Conservation (phyloP, 768 basidiomycete genomes). For the Agrocybe praecox region DNA sequence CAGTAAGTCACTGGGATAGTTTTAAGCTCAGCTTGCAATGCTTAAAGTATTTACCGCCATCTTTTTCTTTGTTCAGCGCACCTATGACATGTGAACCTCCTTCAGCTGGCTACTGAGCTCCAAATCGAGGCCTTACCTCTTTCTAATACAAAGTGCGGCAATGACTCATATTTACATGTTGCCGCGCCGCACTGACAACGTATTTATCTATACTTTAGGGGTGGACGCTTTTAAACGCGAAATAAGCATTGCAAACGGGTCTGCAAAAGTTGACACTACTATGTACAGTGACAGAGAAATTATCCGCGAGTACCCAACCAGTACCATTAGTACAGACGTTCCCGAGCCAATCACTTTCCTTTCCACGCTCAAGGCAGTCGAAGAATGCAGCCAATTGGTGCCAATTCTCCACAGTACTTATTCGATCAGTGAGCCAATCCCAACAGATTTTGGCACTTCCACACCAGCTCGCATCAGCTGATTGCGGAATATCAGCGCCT, state of each 20-base stretch:
- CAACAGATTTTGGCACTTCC: slow-evolving; percentile 15
- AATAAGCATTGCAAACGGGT: too few relatives aligned
- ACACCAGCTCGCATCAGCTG: slow-evolving; percentile 18
- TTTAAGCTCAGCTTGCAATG: background rate
- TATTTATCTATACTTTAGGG: too few relatives aligned
- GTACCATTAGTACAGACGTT: background rate
- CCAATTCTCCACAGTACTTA: slow-evolving; percentile 10
- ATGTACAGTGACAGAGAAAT: too few relatives aligned
- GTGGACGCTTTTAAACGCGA: too few relatives aligned
- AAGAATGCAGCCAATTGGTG: slow-evolving; percentile 8
- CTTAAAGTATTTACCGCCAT: slow-evolving; percentile 5
- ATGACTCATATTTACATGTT: too few relatives aligned
- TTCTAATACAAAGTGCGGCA: background rate
- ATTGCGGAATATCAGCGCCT: slow-evolving; percentile 13
- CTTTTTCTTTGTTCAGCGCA: slow-evolving; percentile 4
- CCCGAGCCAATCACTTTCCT: slow-evolving; percentile 1
- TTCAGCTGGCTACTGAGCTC: background rate
- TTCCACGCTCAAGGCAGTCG: slow-evolving; percentile 1
- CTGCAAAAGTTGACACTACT: too few relatives aligned
- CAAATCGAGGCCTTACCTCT: background rate
- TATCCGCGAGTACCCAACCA: too few relatives aligned
- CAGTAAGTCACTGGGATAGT: slow-evolving; percentile 4
- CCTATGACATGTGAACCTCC: slow-evolving; percentile 4
- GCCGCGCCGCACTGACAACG: background rate
- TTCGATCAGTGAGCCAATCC: slow-evolving; percentile 12